These are phyloP conservation scores for Venturia carpophila DNA, from an alignment of 2,329 filamentous ascomycete genomes.

Conservation along the genomic window DNA sequence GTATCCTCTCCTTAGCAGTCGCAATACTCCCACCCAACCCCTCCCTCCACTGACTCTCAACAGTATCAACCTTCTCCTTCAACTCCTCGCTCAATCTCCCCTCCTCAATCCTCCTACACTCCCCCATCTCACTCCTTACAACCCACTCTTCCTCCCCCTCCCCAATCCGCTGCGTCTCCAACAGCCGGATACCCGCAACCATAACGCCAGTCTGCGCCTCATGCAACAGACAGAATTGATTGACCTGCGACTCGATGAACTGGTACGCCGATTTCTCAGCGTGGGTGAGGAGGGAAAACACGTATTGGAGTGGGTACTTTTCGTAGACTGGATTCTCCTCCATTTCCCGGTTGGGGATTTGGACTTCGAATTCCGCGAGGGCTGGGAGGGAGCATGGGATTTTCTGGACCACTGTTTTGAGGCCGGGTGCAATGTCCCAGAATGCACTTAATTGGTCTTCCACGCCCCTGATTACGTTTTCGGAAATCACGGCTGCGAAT, in stretches of 20 bases:
- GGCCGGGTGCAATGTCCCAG: constrained; percentile 90
- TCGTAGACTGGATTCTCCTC: constrained; percentile 79
- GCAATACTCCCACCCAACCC: constrained; percentile 73
- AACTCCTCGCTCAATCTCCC: constrained; percentile 69
- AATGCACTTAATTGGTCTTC: constrained; percentile 89
- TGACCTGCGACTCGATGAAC: constrained; percentile 92
- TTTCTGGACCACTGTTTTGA: constrained; percentile 70
- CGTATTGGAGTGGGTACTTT: constrained; percentile 77
- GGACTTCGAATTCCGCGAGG: constrained; percentile 55
- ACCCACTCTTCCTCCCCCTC: constrained; percentile 34
- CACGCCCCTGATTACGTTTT: constrained; percentile 78
- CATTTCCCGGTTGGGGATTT: constrained; percentile 71
- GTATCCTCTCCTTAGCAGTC: constrained; percentile 65
- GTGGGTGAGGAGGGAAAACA: constrained; percentile 77
- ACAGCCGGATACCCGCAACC: constrained; percentile 56
- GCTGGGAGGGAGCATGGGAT: constrained; percentile 52
- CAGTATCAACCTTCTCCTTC: constrained; percentile 85
- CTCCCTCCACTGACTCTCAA: constrained; percentile 85
- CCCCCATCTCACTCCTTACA: constrained; percentile 43
- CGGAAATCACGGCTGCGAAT: constrained; percentile 71
- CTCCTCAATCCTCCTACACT: constrained; percentile 60
- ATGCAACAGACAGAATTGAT: constrained; percentile 80
- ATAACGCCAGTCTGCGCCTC: constrained; percentile 79
- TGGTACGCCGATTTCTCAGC: constrained; percentile 91
- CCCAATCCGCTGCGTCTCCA: constrained; percentile 54